phyloP scores from a whole-genome alignment of 179 eudicot genomes.

The Drosera spatulata region DNA sequence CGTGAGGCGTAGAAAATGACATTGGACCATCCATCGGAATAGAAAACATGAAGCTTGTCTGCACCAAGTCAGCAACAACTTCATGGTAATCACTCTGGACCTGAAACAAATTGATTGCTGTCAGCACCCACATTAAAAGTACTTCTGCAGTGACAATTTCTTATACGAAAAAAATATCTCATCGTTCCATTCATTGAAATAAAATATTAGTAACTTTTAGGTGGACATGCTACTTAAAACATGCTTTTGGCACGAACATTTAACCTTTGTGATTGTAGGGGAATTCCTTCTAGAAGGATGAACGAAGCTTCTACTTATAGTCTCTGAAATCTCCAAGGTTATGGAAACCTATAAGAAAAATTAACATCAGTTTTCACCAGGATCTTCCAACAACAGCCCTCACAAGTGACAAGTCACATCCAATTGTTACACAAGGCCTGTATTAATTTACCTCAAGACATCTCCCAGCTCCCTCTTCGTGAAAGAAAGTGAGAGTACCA shows the following conservation, averaged over 20 bases:
- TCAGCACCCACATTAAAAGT: too few species aligned
- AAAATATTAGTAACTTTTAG: too few species aligned
- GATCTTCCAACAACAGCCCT: not conserved
- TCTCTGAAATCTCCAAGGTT: constrained; percentile 86
- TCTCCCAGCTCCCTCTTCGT: constrained; percentile 78
- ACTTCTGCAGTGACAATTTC: too few species aligned
- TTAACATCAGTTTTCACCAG: not conserved
- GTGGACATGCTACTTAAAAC: too few species aligned
- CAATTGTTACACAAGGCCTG: too few species aligned
- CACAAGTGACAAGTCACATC: not conserved
- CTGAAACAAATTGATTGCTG: constrained; percentile 15
- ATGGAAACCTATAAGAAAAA: constrained; percentile 57
- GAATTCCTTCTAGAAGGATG: constrained; percentile 93
- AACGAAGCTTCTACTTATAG: constrained; percentile 58
- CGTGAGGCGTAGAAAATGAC: constrained; percentile 76
- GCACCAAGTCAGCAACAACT: constrained; percentile 82
- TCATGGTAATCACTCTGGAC: constrained; percentile 80
- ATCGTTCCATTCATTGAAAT: too few species aligned
- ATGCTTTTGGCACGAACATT: not conserved
- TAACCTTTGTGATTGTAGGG: constrained; percentile 87
- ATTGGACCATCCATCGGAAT: constrained; percentile 93
- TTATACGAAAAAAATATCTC: too few species aligned
- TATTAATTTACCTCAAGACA: constrained; percentile 75
- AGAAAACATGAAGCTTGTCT: constrained; percentile 87
- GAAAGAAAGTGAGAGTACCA: constrained; percentile 95